phyloP scores from a whole-genome alignment of 345 rosid species.

The Salix exigua region DNA sequence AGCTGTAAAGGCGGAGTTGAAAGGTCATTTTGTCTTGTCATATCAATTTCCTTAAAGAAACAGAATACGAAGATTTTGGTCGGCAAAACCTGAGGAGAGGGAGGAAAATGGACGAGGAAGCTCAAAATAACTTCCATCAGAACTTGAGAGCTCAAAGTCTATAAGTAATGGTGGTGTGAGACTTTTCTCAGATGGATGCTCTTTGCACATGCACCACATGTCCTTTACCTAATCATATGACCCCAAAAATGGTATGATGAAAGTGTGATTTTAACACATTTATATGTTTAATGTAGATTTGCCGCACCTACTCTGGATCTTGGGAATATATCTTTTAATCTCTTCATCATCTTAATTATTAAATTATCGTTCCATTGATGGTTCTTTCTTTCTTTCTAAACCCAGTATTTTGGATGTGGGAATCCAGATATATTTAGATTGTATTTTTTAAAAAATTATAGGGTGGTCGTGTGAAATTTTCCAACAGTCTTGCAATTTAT shows the following conservation, averaged over 20 bases:
- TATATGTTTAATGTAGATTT: background rate
- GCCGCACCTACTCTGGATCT: background rate
- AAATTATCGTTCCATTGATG: background rate
- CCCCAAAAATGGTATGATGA: background rate
- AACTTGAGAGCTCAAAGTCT: background rate
- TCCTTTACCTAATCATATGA: background rate
- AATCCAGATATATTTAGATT: background rate
- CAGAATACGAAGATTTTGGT: background rate
- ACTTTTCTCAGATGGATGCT: background rate
- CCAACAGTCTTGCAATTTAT: no score
- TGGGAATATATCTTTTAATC: no score
- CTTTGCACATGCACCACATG: conserved; percentile 24
- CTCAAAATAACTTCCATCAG: background rate
- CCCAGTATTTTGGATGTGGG: background rate
- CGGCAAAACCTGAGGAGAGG: background rate
- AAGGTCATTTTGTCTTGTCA: background rate
- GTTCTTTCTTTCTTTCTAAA: no score
- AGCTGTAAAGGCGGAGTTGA: background rate
- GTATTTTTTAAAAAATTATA: background rate
- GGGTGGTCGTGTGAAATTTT: no score
- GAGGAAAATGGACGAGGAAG: background rate
- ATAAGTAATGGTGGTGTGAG: background rate
- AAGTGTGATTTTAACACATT: background rate
- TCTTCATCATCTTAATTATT: background rate
- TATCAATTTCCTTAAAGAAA: background rate